phyloP scores from a whole-genome alignment of 352 stramenopile genomes.

The Thraustotheca clavata region DNA sequence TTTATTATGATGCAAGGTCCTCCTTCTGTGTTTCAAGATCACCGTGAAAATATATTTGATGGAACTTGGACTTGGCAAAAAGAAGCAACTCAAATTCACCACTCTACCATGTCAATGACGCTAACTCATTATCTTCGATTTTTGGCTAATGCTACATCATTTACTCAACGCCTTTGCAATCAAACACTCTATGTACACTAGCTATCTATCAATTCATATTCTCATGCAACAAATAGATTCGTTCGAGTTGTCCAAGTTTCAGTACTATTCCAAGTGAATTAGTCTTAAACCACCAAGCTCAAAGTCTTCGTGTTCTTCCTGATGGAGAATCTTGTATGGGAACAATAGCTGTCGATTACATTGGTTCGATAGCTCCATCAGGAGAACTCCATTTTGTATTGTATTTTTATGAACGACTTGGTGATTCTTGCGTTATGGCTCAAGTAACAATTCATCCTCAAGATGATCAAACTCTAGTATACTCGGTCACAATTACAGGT shows the following conservation, averaged over 20 bases:
- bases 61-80: constrained; percentile 5
- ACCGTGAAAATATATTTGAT: background rate
- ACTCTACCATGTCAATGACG: background rate
- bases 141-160: background rate
- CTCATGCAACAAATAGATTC: background rate
- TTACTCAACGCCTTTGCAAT: background rate
- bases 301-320: constrained; percentile 9
- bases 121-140: background rate
- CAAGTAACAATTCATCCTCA: background rate
- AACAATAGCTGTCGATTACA: constrained; percentile 12
- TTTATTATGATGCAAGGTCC: constrained; percentile 1
- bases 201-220: background rate
- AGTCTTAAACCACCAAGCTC: background rate
- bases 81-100: background rate
- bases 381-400: background rate
- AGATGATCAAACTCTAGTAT: background rate
- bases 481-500: background rate
- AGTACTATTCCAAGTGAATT: constrained; percentile 1
- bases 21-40: background rate
- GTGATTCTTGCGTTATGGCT: background rate
- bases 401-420: background rate
- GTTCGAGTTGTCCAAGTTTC: background rate
- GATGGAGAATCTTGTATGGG: constrained; percentile 9
- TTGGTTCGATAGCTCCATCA: background rate
- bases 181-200: background rate